Percentiles rank a stretch among this genome's conserved stretches.
These are phyloP conservation scores for Penicillium malachiteum DNA, from an alignment of 495 filamentous ascomycete genomes.

Conservation along the genomic window DNA sequence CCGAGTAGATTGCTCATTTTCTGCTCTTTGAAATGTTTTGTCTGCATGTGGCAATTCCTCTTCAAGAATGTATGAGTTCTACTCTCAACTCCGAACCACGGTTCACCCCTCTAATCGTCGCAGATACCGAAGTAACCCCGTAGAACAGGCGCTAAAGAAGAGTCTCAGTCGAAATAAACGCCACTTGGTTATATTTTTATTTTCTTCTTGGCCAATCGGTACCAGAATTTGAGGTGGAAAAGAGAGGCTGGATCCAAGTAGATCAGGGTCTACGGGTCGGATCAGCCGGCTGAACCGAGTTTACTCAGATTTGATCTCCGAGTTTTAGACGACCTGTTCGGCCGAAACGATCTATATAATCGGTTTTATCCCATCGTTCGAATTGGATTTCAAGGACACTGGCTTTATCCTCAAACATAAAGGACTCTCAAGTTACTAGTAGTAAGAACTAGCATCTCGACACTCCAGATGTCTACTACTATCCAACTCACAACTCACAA, in stretches of 20 bases:
- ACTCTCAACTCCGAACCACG: slow-evolving; percentile 2
- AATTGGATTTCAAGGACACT: no score
- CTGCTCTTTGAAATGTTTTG: no score
- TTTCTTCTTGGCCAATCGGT: slow-evolving; percentile 2
- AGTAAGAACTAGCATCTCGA: no score
- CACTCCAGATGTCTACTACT: no score
- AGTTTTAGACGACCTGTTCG: neutral
- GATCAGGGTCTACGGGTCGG: neutral
- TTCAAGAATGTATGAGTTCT: no score
- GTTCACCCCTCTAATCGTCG: neutral
- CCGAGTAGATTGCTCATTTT: no score
- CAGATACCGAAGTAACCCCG: neutral
- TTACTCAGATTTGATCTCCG: neutral
- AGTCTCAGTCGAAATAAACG: neutral
- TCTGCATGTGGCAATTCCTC: no score
- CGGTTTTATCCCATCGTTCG: no score
- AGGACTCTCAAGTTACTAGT: no score
- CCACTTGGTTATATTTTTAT: neutral
- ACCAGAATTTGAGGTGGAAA: neutral
- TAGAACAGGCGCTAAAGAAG: neutral
- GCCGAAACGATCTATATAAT: slow-evolving; percentile 6
- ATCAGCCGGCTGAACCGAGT: neutral
- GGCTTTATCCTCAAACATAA: no score
- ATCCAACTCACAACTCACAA: no score
- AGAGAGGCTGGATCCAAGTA: slow-evolving; percentile 8